phyloP scores from a whole-genome alignment of 352 stramenopile species.

The Globisporangium carolinianum region DNA sequence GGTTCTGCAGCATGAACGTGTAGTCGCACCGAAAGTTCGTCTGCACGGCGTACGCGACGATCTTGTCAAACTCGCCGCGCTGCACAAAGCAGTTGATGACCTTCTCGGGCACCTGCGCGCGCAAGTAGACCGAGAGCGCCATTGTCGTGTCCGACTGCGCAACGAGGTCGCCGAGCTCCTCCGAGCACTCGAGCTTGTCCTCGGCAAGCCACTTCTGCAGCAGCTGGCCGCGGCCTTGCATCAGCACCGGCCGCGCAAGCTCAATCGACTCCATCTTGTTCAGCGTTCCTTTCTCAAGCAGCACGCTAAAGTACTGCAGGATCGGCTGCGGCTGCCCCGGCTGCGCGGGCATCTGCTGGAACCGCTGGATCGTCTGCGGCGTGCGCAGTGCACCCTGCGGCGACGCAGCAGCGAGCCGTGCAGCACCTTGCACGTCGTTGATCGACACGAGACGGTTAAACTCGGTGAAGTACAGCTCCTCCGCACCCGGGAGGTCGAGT shows the following conservation, averaged over 20 bases:
- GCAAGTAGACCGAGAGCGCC: constrained; percentile 97
- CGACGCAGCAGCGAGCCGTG: constrained; percentile 88
- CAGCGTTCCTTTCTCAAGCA: constrained; percentile 97
- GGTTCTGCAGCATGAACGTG: constrained; percentile 98
- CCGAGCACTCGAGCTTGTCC: constrained; percentile 98
- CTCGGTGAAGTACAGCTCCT: constrained; percentile 97
- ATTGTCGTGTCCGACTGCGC: constrained; percentile 95
- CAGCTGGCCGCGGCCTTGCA: constrained; percentile 95
- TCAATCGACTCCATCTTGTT: constrained; percentile 99
- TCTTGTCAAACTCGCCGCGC: constrained; percentile 99
- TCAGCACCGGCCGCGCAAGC: constrained; percentile 95
- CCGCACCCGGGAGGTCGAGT: constrained; percentile 95
- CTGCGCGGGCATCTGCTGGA: constrained; percentile 97
- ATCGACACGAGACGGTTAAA: constrained; percentile 94
- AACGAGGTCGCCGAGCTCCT: constrained; percentile 97
- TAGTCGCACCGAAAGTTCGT: constrained; percentile 99
- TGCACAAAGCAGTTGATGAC: constrained; percentile 99
- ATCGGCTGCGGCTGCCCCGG: constrained; percentile 96
- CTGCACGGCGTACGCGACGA: constrained; percentile 91
- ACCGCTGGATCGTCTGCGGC: constrained; percentile 97
- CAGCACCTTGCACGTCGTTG: constrained; percentile 79
- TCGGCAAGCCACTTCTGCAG: constrained; percentile 99
- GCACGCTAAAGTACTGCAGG: constrained; percentile 98
- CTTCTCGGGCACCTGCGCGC: constrained; percentile 97
- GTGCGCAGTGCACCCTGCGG: constrained; percentile 92